These are phyloP conservation scores for Fusarium drepaniforme DNA, from an alignment of 2,329 filamentous ascomycete genomes.

Conservation along the genomic window DNA sequence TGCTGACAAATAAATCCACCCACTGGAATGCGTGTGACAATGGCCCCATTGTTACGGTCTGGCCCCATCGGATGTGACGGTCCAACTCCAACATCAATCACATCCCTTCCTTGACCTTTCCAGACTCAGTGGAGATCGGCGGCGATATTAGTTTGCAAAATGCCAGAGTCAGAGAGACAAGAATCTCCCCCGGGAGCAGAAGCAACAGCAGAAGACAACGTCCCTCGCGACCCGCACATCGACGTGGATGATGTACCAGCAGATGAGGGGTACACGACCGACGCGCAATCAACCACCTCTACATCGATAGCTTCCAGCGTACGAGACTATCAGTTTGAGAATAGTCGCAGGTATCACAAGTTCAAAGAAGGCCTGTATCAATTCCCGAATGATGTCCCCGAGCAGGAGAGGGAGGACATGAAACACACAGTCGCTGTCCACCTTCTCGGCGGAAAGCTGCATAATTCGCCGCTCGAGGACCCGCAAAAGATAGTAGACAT, in stretches of 20 bases:
- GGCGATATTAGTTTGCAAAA: neutral
- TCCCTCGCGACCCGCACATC: constrained; percentile 19
- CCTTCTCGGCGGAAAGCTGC: constrained; percentile 52
- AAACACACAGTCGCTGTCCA: constrained; percentile 54
- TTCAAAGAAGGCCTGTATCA: constrained; percentile 54
- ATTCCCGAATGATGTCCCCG: constrained; percentile 58
- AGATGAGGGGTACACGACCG: constrained; percentile 35
- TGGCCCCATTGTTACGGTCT: neutral
- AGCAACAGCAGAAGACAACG: neutral
- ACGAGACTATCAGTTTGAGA: constrained; percentile 56
- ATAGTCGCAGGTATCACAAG: constrained; percentile 56
- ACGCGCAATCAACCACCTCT: constrained; percentile 18
- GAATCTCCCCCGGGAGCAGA: neutral
- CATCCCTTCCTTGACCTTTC: neutral
- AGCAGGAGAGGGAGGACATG: constrained; percentile 59
- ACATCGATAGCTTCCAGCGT: constrained; percentile 46
- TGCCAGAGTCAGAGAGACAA: constrained; percentile 1
- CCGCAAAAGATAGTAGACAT: constrained; percentile 55
- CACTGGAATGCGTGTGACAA: neutral
- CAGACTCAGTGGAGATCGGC: constrained; percentile 1
- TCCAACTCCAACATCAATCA: neutral
- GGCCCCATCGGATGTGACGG: neutral
- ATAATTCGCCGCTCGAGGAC: constrained; percentile 56
- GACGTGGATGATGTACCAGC: constrained; percentile 6
- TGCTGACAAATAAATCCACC: constrained; percentile 1